These are phyloP conservation scores for Nematocida sp. DNA, from an alignment of 371 early-diverging fungal genomes.

Conservation along the genomic window DNA sequence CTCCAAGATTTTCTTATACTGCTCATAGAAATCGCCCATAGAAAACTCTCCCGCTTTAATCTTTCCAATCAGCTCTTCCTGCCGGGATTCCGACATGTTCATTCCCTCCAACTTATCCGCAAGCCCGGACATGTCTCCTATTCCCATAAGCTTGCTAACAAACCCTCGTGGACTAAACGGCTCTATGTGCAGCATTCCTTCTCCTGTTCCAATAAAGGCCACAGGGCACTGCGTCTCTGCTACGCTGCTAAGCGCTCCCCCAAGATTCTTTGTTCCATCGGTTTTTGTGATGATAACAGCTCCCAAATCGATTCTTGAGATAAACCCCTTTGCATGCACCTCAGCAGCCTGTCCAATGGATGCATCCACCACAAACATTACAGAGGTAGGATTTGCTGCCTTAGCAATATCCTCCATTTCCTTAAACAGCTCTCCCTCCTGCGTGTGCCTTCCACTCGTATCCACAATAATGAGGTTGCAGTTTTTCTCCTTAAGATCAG, in stretches of 20 bases:
- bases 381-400: slow-evolving; percentile 80
- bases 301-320: slow-evolving; percentile 87
- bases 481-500: slow-evolving; percentile 83
- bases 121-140: slow-evolving; percentile 87
- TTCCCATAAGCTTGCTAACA: slow-evolving; percentile 84
- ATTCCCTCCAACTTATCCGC: slow-evolving; percentile 85
- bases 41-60: slow-evolving; percentile 76
- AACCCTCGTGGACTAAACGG: slow-evolving; percentile 84
- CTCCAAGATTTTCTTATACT: slow-evolving; percentile 81
- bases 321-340: slow-evolving; percentile 86
- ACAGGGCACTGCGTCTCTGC: slow-evolving; percentile 94
- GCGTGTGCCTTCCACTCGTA: slow-evolving; percentile 95
- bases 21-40: slow-evolving; percentile 91
- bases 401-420: slow-evolving; percentile 92
- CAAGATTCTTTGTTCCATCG: slow-evolving; percentile 98
- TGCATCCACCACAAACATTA: slow-evolving; percentile 97
- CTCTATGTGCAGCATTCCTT: slow-evolving; percentile 92
- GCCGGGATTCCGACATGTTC: slow-evolving; percentile 77
- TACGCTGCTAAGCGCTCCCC: slow-evolving; percentile 96
- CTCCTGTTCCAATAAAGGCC: slow-evolving; percentile 93
- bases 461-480: slow-evolving; percentile 97
- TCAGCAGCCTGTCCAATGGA: slow-evolving; percentile 98
- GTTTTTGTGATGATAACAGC: slow-evolving; percentile 96
- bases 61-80: slow-evolving; percentile 83
- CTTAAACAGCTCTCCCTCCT: slow-evolving; percentile 88